Base-by-base conservation (phyloP, 1,284 basidiomycete genomes). In the Rhodotorula mucilaginosa region DNA sequence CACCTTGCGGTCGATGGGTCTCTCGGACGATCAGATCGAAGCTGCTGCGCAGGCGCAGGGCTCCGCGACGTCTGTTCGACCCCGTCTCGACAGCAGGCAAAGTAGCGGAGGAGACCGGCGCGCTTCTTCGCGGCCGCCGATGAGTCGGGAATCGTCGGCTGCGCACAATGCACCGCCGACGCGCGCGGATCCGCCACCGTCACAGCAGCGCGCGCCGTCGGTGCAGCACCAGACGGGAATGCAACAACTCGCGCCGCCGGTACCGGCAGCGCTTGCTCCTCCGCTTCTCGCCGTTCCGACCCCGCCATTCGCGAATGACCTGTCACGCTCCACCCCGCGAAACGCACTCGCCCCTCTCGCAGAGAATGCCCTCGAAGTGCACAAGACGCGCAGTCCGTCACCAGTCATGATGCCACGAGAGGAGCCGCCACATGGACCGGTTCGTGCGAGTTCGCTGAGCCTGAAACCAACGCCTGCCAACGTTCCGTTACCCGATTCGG, bases 1-100 rank as follows among this genome's bases (percentile, higher is more conserved):
- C 51, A 67, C 66, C 12, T 54, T 67, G 16, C 46, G 60, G 5
- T 60, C 66, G 29, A 67, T 67, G 66, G 66, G 66, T n/a, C 60
- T 67, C 2, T 61, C 60, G 52, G 44, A 44, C 31, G 59, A 61
- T 23, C 60, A 67, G 60, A 44, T 67, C 1, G 31, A 60, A 26
- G 59, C 66, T 18, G 58, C 63, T 13, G 63, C 63, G 63, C 63
- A 64, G 54, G 54, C 19, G 47, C 47, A 61, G 19, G 18, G 15
- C 39, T 44, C 39, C 23, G 39, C 34, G 21, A n/a, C 56, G 16
- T 13, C 56, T 57, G 26, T 15, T 16, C 56, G 26, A 34, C 56
- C 29, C 5, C 56, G 26, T 13, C 26, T 57, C 60, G 51, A 34
- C 47, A 19, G 19, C 60, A 51, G 48, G 18, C 56, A 21, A 15